phyloP scores from a whole-genome alignment of 257 asterid genomes.

The Cynanchum wilfordii region DNA sequence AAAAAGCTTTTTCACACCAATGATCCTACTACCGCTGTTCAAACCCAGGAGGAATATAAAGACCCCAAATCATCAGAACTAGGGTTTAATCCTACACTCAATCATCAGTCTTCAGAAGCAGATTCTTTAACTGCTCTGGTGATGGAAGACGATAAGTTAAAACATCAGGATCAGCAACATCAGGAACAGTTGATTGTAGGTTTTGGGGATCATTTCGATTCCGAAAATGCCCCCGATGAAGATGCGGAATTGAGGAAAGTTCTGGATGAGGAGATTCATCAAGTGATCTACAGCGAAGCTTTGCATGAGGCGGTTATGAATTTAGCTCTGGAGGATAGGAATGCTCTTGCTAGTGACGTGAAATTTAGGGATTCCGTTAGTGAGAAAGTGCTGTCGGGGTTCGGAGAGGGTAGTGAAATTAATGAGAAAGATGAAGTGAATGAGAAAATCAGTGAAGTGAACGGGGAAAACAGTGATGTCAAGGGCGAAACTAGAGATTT shows the following conservation, averaged over 20 bases:
- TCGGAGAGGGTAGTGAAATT: constrained; percentile 6
- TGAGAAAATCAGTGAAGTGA: constrained; percentile 8
- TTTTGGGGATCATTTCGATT: constrained; percentile 6
- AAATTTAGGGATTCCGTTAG: not conserved
- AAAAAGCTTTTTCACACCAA: not conserved
- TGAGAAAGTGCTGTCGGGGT: not conserved
- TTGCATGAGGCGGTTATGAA: constrained; percentile 32
- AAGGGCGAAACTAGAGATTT: constrained; percentile 14
- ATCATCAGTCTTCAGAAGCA: not conserved
- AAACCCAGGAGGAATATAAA: constrained; percentile 4
- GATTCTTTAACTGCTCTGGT: not conserved
- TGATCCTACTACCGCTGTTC: constrained; percentile 1
- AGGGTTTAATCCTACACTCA: constrained; percentile 1
- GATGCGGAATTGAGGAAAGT: constrained; percentile 21
- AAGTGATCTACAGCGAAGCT: constrained; percentile 17
- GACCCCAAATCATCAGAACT: constrained; percentile 10
- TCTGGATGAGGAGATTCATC: constrained; percentile 24
- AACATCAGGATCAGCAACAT: constrained; percentile 1
- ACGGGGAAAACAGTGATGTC: constrained; percentile 7
- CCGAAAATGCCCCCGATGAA: constrained; percentile 21
- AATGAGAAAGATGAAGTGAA: constrained; percentile 17
- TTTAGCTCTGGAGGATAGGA: constrained; percentile 17
- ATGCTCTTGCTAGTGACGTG: not conserved
- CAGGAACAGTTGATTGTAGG: not conserved
- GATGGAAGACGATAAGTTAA: constrained; percentile 6